Base-by-base conservation (phyloP, 441 rosid species). In the Biscutella laevigata region DNA sequence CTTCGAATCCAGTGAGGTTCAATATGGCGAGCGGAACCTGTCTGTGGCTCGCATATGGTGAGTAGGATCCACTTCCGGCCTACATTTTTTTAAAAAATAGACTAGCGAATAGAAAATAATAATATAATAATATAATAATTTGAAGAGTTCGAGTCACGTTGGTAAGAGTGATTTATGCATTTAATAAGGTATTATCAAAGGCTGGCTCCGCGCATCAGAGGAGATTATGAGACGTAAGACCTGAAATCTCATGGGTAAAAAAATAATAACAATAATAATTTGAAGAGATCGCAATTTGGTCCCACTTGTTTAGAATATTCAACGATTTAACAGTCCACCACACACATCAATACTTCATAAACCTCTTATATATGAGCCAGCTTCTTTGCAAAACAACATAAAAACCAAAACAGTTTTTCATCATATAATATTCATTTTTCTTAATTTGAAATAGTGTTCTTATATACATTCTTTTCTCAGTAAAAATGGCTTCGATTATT, bases 401-500 rank as follows among this genome's bases (percentile, higher is more conserved):
- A 15, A n/a, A n/a, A n/a, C 53, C 13, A 44, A 39, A 20, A 20
- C 25, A 29, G n/a, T 19, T 25, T 44, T 5, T 26, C 2, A 1
- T 8, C 3, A 29, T 11, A 30, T 22, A 55, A 11, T 40, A 12
- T 14, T 42, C 2, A 32, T 42, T 55, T 4, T 29, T 41, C 6
- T 24, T 41, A 11, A 12, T 9, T 20, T 21, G 4, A 14, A 14
- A 32, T 32, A 30, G 13, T 22, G 6, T 19, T 30, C 40, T n/a
- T n/a, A n/a, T n/a, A n/a, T 44, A 15, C 42, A 43, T 34, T 51
- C 2, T 40, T 10, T 24, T 12, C n/a, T 32, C 4, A n/a, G n/a
- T n/a, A 53, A 7, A 4, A 4, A 62, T 62, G 67, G 54, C 53
- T 24, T 53, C 54, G 1, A 10, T 1, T 20, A 20, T 46, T 10